Evolutionary conservation across 306 rosid genomes (phyloP), one percentile per base, ranked within the genome.

Genomic region (Oemleria cerasiformis): DNA sequence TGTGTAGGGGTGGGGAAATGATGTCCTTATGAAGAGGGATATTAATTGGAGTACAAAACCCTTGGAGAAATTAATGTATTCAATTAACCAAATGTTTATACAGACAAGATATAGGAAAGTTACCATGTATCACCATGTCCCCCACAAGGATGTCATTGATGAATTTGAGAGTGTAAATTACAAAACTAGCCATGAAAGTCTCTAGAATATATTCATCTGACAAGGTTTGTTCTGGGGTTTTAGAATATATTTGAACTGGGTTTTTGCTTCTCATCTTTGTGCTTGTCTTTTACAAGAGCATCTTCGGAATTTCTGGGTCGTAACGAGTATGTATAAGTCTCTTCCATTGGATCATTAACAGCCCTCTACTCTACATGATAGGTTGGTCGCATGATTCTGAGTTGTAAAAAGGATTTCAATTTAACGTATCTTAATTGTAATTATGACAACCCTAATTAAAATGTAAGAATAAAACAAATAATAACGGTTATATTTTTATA

Each of bases 111-210:
- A 56, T 67, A 48, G 74, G 9, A n/a, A 73, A 59, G 11, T 65
- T 65, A 73, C 85, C 79, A 81, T 9, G 68, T 41, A 63, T 73
- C 21, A 51, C 72, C 59, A 21, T 54, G 36, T 34, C 21, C 14
- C 55, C 5, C 10, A 20, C 42, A 30, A 34, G 15, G 39, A 12
- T 58, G 11, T 58, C 42, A 14, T 58, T 30, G 19, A n/a, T 30
- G 1, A 58, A 36, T 25, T 13, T 7, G 41, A 58, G 34, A 58
- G 19, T 5, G 8, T 14, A 39, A 73, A 41, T 15, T 42, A 53
- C 65, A 44, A 67, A 48, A 17, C 50, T 58, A 67, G 6, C 67
- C 72, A 9, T 38, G 36, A 1, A 36, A 34, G 25, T 36, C 13
- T 54, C 5, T 6, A 15, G 3, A 15, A 63, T 30, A 30, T 30